Evolutionary conservation across 352 stramenopile genomes (phyloP).

Genomic region (Blastocystis sp.): DNA sequence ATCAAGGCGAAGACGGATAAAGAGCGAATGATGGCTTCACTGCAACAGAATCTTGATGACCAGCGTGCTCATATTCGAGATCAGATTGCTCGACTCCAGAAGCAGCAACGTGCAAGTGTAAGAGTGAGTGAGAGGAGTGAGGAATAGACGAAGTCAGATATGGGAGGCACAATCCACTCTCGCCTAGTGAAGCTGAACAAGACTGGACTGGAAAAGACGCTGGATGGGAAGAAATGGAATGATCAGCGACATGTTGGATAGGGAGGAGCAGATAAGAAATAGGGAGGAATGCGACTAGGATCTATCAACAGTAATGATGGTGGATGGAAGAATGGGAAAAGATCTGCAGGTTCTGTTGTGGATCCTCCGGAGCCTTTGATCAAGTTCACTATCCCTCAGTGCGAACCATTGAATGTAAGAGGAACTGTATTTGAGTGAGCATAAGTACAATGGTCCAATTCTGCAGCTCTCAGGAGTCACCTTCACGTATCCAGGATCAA

Average conservation of each 20-base stretch:
- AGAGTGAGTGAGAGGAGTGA: not conserved
- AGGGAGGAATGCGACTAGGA: slow-evolving; percentile 35
- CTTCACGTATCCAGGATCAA: slow-evolving; percentile 69
- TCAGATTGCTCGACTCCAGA: slow-evolving; percentile 82
- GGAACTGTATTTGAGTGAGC: not conserved
- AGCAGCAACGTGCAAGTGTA: slow-evolving; percentile 72
- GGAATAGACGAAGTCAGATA: slow-evolving; percentile 30
- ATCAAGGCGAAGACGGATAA: slow-evolving; percentile 88
- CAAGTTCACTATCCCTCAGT: slow-evolving; percentile 67
- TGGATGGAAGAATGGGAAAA: slow-evolving; percentile 62
- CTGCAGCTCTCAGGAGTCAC: slow-evolving; percentile 69
- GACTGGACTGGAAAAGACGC: slow-evolving; percentile 59
- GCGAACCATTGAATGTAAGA: slow-evolving; percentile 1
- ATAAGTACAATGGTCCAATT: slow-evolving; percentile 67
- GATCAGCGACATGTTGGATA: not conserved
- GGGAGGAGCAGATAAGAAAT: not conserved
- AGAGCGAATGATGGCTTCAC: slow-evolving; percentile 79
- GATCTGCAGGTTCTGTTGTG: slow-evolving; percentile 38
- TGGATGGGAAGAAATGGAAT: slow-evolving; percentile 66
- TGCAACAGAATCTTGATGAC: slow-evolving; percentile 71
- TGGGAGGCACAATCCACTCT: slow-evolving; percentile 45
- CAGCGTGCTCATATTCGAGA: slow-evolving; percentile 49
- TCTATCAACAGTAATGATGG: slow-evolving; percentile 56
- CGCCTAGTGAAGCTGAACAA: slow-evolving; percentile 62
- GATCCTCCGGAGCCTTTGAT: slow-evolving; percentile 58